Percentiles rank a stretch among this genome's conserved stretches.
These are phyloP conservation scores for Orychophragmus violaceus DNA, from an alignment of 345 rosid genomes.

Conservation along the genomic window DNA sequence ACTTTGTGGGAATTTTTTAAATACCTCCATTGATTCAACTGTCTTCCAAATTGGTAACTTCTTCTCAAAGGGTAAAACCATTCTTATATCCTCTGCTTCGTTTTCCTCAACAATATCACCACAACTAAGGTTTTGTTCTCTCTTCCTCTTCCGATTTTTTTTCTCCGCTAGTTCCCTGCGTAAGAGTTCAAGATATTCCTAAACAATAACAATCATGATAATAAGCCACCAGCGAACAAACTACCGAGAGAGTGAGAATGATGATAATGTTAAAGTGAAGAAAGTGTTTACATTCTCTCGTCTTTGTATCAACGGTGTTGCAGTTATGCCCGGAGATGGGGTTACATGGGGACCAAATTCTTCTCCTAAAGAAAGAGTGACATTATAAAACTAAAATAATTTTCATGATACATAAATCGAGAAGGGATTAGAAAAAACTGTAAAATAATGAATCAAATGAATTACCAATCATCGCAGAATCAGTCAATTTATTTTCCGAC, in stretches of 20 bases:
- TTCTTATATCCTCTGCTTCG: not conserved
- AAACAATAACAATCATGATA: not conserved
- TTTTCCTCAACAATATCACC: not conserved
- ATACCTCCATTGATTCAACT: constrained; percentile 53
- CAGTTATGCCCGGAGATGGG: not conserved
- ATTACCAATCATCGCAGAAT: constrained; percentile 22
- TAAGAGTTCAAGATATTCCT: not conserved
- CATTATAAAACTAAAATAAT: not conserved
- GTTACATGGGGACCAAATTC: not conserved
- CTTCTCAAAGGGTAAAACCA: constrained; percentile 44
- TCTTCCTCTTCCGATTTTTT: not conserved
- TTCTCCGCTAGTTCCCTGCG: not conserved
- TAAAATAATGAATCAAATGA: not conserved
- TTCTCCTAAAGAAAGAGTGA: not conserved
- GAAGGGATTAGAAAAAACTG: not conserved
- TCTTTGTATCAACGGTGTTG: not conserved
- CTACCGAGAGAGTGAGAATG: not conserved
- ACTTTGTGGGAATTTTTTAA: constrained; percentile 36
- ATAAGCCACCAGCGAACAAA: not conserved
- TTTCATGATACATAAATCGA: not conserved
- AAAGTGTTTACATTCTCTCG: not conserved
- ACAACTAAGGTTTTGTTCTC: not conserved
- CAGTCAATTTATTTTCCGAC: constrained; percentile 8
- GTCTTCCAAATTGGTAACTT: constrained; percentile 45
- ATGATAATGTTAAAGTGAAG: not conserved